These are phyloP conservation scores for Ceratocystis alfenasii DNA, from an alignment of 2,329 filamentous ascomycete species.

Conservation along the genomic window DNA sequence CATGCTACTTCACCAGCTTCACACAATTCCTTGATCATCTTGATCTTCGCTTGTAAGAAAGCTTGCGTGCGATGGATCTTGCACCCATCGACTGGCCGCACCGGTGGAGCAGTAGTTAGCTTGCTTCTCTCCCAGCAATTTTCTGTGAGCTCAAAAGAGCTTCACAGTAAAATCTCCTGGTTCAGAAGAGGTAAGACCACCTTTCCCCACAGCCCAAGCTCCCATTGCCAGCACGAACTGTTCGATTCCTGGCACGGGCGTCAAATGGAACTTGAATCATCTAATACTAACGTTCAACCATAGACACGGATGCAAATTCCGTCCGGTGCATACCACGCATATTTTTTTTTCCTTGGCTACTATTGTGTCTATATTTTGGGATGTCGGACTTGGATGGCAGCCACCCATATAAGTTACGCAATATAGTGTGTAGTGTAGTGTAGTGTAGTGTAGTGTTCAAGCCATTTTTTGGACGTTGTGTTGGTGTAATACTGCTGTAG, in stretches of 20 bases:
- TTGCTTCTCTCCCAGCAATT: slow-evolving; percentile 15
- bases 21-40: not conserved
- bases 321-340: slow-evolving; percentile 10
- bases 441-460: not conserved
- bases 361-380: not conserved
- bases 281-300: not conserved
- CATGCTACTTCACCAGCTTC: not conserved
- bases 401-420: not conserved
- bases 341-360: not conserved
- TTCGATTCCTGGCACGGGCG: slow-evolving; percentile 10
- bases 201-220: not conserved
- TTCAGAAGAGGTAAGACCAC: slow-evolving; percentile 16
- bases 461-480: not conserved
- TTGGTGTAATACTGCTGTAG: not conserved
- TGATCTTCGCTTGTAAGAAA: not conserved
- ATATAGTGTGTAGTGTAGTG: not conserved
- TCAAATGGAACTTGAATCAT: not conserved
- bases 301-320: slow-evolving; percentile 17
- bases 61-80: slow-evolving; percentile 6
- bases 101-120: slow-evolving; percentile 18
- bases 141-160: not conserved
- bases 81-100: slow-evolving; percentile 8
- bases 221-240: not conserved
- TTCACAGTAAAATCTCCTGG: slow-evolving; percentile 8
- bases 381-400: not conserved